These are phyloP conservation scores for Ceratocystis lukuohia DNA, from an alignment of 2,329 filamentous ascomycete species.

Conservation along the genomic window DNA sequence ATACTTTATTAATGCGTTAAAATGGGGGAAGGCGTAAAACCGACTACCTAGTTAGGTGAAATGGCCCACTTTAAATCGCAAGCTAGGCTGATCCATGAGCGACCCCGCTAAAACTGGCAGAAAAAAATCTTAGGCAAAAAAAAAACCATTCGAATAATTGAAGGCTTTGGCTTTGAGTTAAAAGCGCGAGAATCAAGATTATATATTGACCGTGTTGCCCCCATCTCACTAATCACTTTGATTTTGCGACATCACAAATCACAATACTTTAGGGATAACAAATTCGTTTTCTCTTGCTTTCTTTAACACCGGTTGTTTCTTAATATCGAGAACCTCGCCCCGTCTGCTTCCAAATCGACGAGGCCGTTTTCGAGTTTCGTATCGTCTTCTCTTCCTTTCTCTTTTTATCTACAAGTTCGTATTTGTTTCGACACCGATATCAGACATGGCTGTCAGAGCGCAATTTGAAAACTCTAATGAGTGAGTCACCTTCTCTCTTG, in stretches of 20 bases:
- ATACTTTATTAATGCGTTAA: neutral
- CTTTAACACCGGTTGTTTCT: too few species aligned
- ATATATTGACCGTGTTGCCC: neutral
- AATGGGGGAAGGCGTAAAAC: neutral
- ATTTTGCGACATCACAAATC: neutral
- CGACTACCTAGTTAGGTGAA: constrained; percentile 1
- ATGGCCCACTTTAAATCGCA: neutral
- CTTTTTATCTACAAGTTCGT: neutral
- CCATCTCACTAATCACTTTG: neutral
- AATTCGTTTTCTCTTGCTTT: neutral
- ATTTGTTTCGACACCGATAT: neutral
- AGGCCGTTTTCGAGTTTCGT: neutral
- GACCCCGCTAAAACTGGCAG: constrained; percentile 12
- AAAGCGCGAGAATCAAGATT: too few species aligned
- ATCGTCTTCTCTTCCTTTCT: neutral
- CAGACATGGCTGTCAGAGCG: constrained; percentile 52
- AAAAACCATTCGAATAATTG: neutral
- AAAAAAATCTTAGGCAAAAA: constrained; percentile 10
- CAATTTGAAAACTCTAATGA: constrained; percentile 88
- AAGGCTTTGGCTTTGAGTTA: neutral
- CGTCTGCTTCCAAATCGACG: neutral
- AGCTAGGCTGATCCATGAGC: neutral
- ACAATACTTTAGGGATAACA: neutral
- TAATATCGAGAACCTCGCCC: neutral
- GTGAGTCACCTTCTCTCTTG: constrained; percentile 36